A percentile compares a stretch with the other conserved stretches of the same genome.
Evolutionary conservation across 2,329 filamentous ascomycete genomes (phyloP).

Genomic region (Ceratocystis lukuohia): DNA sequence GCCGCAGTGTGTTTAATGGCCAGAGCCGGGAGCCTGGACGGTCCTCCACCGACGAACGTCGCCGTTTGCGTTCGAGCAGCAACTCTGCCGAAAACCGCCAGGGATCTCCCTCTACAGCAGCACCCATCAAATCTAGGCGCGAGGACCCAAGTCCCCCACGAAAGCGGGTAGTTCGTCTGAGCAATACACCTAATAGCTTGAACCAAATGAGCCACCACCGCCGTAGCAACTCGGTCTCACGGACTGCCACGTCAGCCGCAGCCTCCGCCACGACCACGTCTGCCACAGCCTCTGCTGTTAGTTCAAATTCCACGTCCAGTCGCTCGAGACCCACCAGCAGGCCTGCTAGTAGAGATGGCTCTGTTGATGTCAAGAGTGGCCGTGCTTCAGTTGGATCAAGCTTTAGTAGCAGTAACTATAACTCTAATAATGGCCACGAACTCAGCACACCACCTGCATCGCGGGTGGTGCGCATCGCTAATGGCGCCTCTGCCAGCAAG

Average conservation of each 20-base stretch:
- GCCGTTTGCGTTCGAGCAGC: constrained; percentile 37
- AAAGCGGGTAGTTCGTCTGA: constrained; percentile 45
- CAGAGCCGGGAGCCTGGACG: not conserved
- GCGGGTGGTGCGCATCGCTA: constrained; percentile 42
- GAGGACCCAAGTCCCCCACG: constrained; percentile 40
- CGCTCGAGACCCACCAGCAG: constrained; percentile 28
- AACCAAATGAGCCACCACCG: constrained; percentile 33
- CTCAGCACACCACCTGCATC: constrained; percentile 42
- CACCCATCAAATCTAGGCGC: constrained; percentile 33
- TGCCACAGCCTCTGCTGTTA: constrained; percentile 17
- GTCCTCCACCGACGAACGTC: constrained; percentile 30
- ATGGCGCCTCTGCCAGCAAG: constrained; percentile 34
- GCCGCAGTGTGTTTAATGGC: constrained; percentile 35
- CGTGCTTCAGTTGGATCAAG: constrained; percentile 14
- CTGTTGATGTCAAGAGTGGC: constrained; percentile 28
- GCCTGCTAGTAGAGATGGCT: constrained; percentile 31
- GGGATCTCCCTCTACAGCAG: constrained; percentile 27
- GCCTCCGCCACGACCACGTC: constrained; percentile 11
- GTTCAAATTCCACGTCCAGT: constrained; percentile 21
- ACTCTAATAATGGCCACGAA: constrained; percentile 24
- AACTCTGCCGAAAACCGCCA: constrained; percentile 29
- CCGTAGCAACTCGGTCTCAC: constrained; percentile 39
- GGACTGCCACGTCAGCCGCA: constrained; percentile 21
- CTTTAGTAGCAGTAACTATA: constrained; percentile 15
- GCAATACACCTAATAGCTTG: constrained; percentile 36